Evolutionary conservation across 345 rosid genomes (phyloP).

Genomic region (Psidium friedrichsthalianum): DNA sequence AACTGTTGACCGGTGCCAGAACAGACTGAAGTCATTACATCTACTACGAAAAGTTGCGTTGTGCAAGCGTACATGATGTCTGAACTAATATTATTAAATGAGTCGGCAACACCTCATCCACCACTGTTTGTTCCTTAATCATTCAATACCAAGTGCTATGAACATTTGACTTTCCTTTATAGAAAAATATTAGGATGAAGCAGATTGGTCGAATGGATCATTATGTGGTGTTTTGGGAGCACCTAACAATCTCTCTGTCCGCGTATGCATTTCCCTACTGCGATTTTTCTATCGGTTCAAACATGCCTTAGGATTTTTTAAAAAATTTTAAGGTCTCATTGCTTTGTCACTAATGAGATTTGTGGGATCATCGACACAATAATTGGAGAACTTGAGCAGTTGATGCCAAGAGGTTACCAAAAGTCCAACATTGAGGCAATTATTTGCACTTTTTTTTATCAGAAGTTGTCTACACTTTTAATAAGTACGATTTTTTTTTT

Average conservation of each 20-base stretch:
- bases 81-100: background rate
- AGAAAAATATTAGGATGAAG: background rate
- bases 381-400: background rate
- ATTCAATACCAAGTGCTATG: background rate
- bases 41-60: background rate
- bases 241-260: background rate
- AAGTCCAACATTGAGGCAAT: background rate
- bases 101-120: background rate
- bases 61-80: background rate
- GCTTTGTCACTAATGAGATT: background rate
- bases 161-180: background rate
- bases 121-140: background rate
- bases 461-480: background rate
- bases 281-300: background rate
- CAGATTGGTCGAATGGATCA: too few species aligned
- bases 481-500: background rate
- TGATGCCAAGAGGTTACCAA: background rate
- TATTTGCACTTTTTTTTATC: background rate
- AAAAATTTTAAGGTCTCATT: background rate
- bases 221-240: too few species aligned
- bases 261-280: background rate
- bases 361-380: background rate
- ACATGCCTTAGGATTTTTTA: background rate
- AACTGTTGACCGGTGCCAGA: background rate
- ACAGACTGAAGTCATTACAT: background rate